These are phyloP conservation scores for Dictyostelium firmibasis DNA, from an alignment of 78 protist genomes.

Conservation along the genomic window DNA sequence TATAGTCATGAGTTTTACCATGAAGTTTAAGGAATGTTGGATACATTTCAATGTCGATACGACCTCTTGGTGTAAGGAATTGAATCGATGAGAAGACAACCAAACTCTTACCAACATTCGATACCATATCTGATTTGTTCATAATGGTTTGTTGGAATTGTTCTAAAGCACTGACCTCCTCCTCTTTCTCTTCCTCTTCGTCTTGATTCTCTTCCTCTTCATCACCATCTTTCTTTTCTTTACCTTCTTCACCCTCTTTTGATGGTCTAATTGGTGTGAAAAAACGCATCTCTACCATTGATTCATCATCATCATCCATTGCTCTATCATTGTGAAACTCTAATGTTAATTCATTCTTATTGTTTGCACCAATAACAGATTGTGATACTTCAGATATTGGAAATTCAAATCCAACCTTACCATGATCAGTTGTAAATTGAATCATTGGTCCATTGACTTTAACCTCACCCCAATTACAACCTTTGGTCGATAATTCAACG, in stretches of 20 bases:
- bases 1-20: constrained; percentile 82
- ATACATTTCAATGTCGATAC: constrained; percentile 84
- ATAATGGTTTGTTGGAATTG: constrained; percentile 26
- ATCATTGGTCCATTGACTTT: constrained; percentile 27
- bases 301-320: constrained; percentile 44
- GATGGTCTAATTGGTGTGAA: constrained; percentile 32
- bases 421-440: neutral
- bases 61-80: constrained; percentile 85
- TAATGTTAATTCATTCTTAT: constrained; percentile 49
- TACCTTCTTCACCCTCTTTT: neutral
- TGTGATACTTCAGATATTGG: constrained; percentile 62
- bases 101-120: constrained; percentile 55
- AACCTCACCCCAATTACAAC: constrained; percentile 62
- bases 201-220: constrained; percentile 7
- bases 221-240: neutral
- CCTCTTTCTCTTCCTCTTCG: neutral
- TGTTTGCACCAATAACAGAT: constrained; percentile 24
- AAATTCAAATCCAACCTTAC: constrained; percentile 62
- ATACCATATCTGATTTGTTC: constrained; percentile 47
- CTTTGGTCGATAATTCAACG: constrained; percentile 55
- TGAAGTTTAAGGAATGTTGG: constrained; percentile 71
- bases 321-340: constrained; percentile 42
- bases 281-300: constrained; percentile 24
- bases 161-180: neutral
- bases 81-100: constrained; percentile 46